Base-by-base conservation (phyloP, 108 stramenopile genomes). In the Skeletonema potamos region DNA sequence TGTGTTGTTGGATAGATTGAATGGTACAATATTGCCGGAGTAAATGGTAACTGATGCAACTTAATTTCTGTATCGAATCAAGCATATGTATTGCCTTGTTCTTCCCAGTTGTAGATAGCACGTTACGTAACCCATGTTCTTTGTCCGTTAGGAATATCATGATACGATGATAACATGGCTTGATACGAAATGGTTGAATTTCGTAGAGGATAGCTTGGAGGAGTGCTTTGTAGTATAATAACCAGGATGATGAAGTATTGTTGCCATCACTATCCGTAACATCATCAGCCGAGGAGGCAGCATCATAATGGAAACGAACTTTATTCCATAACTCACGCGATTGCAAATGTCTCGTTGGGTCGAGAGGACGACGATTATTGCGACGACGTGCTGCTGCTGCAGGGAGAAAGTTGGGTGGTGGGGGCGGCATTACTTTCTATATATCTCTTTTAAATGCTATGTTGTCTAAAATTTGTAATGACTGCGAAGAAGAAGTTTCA, bases 161-260 rank as follows among this genome's bases (percentile, higher is more conserved):
- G 20, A 68, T 1, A 12, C 60, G 44, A 27, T 30, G 18, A 17
- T 48, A 24, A 10, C 48, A 66, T 20, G 59, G 54, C 9, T 79
- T 76, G 17, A 86, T 82, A 61, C 91, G 82, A 70, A 92, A 72
- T 6, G 91, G 91, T 55, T 92, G 91, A 15, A 92, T 51, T 61
- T 92, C 91, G 39, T 92, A 92, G 39, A 84, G 28, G 0, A 92
- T 75, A 10, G 89, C 91, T n/a, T 63, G 60, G 2, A 74, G 11
- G 4, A 75, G 59, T 20, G 74, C 32, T n/a, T 28, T 48, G 33
- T 72, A 72, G 56, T 72, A 72, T 48, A 48, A n/a, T 34, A 62
- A 44, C 20, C 64, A 51, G 13, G 24, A 32, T 18, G 59, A 36
- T n/a, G 18, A 10, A 9, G 13, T 26, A 7, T 26, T 36, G 48